Evolutionary conservation across 108 stramenopile genomes (phyloP).

Genomic region (Ochromonas danica): DNA sequence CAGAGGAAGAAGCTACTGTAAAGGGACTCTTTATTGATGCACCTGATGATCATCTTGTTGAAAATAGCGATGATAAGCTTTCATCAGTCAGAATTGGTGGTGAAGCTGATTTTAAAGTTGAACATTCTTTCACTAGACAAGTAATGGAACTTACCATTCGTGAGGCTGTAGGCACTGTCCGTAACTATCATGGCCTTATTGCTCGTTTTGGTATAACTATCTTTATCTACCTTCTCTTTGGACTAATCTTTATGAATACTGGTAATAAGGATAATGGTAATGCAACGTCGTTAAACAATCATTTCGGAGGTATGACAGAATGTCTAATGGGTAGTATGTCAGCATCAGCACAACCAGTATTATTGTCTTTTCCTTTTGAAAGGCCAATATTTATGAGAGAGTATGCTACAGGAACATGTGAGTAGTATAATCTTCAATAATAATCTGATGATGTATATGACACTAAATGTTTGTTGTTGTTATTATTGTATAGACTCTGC

Average conservation of each 20-base stretch:
- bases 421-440: too few relatives aligned
- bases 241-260: background rate
- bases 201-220: conserved; percentile 4
- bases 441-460: too few relatives aligned
- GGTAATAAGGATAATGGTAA: background rate
- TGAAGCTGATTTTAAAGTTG: background rate
- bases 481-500: too few relatives aligned
- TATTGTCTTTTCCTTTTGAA: conserved; percentile 73
- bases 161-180: background rate
- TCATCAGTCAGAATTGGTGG: too few relatives aligned
- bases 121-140: background rate
- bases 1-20: background rate
- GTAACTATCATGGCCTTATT: background rate
- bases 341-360: conserved; percentile 67
- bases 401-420: conserved; percentile 77
- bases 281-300: background rate
- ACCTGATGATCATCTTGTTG: too few relatives aligned
- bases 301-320: background rate
- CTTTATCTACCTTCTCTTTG: background rate
- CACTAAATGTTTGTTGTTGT: too few relatives aligned
- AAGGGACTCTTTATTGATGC: background rate
- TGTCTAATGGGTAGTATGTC: conserved; percentile 61
- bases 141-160: background rate
- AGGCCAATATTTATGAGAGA: conserved; percentile 80
- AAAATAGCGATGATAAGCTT: background rate